A percentile compares a stretch with the other conserved stretches of the same genome.
phyloP scores from a whole-genome alignment of 202 grass and related monocot species.

The Musa balbisiana region DNA sequence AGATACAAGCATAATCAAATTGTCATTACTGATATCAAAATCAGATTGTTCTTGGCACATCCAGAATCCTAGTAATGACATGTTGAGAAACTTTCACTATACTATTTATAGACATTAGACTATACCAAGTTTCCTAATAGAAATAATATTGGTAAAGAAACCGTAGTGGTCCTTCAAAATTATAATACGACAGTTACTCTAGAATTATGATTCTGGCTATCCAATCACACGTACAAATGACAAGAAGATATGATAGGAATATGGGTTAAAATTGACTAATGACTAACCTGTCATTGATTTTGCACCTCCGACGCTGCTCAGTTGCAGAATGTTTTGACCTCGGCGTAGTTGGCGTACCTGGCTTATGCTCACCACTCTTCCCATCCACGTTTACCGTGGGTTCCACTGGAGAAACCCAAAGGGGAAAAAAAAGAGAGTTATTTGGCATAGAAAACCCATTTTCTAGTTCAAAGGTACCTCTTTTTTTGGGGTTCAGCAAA shows the following conservation, averaged over 20 bases:
- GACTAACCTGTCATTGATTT: constrained; percentile 43
- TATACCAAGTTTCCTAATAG: not conserved
- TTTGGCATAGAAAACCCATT: not conserved
- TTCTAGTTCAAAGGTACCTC: not conserved
- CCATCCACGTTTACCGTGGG: constrained; percentile 26
- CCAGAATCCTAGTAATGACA: not conserved
- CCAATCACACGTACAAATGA: not conserved
- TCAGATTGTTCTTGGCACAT: not conserved
- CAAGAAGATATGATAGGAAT: no score
- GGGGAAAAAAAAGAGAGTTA: not conserved
- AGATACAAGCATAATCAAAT: no score
- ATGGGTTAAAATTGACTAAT: no score
- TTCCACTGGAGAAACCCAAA: constrained; percentile 14
- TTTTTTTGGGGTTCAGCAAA: not conserved
- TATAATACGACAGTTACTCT: not conserved
- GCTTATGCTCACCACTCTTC: constrained; percentile 34
- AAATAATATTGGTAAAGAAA: not conserved
- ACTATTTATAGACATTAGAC: not conserved
- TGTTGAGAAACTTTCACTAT: not conserved
- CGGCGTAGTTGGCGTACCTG: constrained; percentile 30
- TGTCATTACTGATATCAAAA: not conserved
- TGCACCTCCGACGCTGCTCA: constrained; percentile 47
- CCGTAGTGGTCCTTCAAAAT: not conserved
- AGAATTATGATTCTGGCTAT: not conserved
- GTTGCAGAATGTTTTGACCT: constrained; percentile 47